Percentiles rank a stretch among this genome's conserved stretches.
These are phyloP conservation scores for Ulmus americana DNA, from an alignment of 331 rosid genomes.

Conservation along the genomic window DNA sequence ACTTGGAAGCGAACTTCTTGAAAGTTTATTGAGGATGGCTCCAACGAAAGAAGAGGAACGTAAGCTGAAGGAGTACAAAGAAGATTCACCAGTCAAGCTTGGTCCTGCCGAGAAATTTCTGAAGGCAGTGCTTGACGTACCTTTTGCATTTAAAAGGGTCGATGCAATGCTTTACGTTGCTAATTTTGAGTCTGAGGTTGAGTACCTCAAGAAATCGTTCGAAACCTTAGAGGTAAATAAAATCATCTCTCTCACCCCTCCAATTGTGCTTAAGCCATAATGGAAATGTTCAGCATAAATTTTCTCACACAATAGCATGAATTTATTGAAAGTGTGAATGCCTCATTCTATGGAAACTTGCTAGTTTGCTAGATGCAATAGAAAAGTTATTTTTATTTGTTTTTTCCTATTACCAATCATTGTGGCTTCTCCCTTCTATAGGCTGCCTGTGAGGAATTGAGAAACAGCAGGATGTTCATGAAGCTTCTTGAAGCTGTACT, in stretches of 20 bases:
- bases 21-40: constrained; percentile 91
- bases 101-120: constrained; percentile 91
- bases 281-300: background rate
- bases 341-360: too few relatives aligned
- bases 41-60: constrained; percentile 95
- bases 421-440: constrained; percentile 19
- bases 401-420: constrained; percentile 1
- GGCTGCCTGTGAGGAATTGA: constrained; percentile 89
- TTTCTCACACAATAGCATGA: background rate
- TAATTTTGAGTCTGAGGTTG: constrained; percentile 84
- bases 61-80: constrained; percentile 69
- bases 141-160: constrained; percentile 82
- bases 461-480: constrained; percentile 85
- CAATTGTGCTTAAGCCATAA: too few relatives aligned
- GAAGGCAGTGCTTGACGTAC: constrained; percentile 85
- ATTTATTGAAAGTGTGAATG: too few relatives aligned
- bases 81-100: constrained; percentile 70
- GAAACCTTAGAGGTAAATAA: constrained; percentile 71
- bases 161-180: constrained; percentile 88
- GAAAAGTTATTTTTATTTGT: too few relatives aligned
- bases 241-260: background rate
- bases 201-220: constrained; percentile 71
- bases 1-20: constrained; percentile 81
- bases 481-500: constrained; percentile 95
- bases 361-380: background rate